These are phyloP conservation scores for Lactarius deliciosus DNA, from an alignment of 768 basidiomycete genomes.

Conservation along the genomic window DNA sequence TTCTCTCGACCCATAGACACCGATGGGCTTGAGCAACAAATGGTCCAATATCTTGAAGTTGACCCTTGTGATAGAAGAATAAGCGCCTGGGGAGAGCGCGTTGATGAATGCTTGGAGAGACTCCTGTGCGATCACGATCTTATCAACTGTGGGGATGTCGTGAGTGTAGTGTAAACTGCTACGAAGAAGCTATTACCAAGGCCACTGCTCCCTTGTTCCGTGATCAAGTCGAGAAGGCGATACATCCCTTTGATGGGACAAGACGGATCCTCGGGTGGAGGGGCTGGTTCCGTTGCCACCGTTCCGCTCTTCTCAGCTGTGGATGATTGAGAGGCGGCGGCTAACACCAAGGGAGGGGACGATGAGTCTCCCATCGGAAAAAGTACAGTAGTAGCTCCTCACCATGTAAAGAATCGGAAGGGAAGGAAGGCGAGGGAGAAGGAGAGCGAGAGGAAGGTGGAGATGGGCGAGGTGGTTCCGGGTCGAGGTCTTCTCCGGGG, in stretches of 20 bases:
- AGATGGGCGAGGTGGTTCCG: background rate
- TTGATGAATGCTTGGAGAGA: slow-evolving; percentile 52
- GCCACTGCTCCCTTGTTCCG: slow-evolving; percentile 50
- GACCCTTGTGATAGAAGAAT: slow-evolving; percentile 53
- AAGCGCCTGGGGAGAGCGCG: slow-evolving; percentile 49
- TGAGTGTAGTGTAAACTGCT: background rate
- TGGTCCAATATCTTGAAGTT: slow-evolving; percentile 55
- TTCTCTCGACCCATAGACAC: slow-evolving; percentile 56
- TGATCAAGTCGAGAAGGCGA: slow-evolving; percentile 53
- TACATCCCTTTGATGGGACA: slow-evolving; percentile 47
- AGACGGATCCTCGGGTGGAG: slow-evolving; percentile 12
- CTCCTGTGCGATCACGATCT: slow-evolving; percentile 58
- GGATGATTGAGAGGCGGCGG: background rate
- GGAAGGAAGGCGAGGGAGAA: background rate
- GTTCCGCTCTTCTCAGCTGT: background rate
- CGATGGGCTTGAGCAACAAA: slow-evolving; percentile 47
- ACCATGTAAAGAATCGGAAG: background rate
- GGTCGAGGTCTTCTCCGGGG: background rate
- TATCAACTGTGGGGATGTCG: slow-evolving; percentile 46
- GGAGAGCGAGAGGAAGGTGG: background rate
- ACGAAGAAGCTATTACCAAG: slow-evolving; percentile 41
- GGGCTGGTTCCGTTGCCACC: background rate
- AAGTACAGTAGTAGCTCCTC: background rate
- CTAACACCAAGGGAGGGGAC: background rate
- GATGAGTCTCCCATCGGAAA: background rate